Conservation (phyloP, 2,329 filamentous ascomycete species). For the Penicillium psychrosexuale region DNA sequence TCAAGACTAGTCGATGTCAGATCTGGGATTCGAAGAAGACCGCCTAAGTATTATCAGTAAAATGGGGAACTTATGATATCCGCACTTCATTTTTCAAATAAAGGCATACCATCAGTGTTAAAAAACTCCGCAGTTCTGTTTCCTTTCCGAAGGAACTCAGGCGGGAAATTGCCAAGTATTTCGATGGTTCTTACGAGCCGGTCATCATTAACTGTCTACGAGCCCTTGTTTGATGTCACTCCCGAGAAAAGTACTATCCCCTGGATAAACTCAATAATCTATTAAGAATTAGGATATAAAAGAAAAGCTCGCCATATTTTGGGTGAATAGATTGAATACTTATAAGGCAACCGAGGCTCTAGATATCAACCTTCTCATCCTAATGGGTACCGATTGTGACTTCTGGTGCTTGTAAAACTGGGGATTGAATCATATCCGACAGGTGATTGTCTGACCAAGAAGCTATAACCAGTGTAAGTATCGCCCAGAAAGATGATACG, state of each 20-base stretch:
- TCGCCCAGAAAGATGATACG: background rate
- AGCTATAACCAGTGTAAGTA: background rate
- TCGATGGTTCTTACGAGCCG: conserved; percentile 26
- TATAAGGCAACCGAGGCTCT: conserved; percentile 32
- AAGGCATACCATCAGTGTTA: conserved; percentile 13
- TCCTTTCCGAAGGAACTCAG: conserved; percentile 17
- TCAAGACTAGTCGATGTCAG: conserved; percentile 24
- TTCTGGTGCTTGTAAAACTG: background rate
- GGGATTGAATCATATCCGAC: background rate
- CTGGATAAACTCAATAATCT: conserved; percentile 12
- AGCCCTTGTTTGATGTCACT: conserved; percentile 19
- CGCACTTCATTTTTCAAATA: background rate
- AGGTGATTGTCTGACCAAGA: background rate
- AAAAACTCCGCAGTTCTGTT: conserved; percentile 18
- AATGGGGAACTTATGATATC: background rate
- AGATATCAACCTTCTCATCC: conserved; percentile 28
- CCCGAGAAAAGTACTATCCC: conserved; percentile 26
- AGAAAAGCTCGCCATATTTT: conserved; percentile 13
- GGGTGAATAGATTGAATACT: conserved; percentile 19
- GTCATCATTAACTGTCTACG: conserved; percentile 26
- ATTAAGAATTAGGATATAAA: background rate
- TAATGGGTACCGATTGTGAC: conserved; percentile 23
- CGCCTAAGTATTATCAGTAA: conserved; percentile 7
- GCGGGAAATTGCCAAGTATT: conserved; percentile 23
- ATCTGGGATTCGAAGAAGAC: conserved; percentile 25